phyloP scores from a whole-genome alignment of 306 rosid genomes.

The Corylus americana region DNA sequence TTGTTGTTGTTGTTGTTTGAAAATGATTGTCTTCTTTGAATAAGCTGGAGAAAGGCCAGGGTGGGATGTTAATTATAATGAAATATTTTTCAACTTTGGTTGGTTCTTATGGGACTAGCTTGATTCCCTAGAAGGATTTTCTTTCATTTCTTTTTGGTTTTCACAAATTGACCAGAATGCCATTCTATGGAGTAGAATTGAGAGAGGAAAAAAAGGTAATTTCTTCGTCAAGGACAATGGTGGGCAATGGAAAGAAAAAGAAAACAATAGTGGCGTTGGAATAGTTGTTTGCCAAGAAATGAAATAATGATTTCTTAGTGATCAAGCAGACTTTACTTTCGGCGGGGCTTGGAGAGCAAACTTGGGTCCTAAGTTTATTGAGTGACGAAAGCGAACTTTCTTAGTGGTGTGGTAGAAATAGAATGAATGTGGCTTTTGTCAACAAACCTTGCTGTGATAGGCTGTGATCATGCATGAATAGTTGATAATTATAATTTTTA shows the following conservation, averaged over 20 bases:
- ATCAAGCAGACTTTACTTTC: conserved; percentile 37
- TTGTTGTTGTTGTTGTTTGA: background rate
- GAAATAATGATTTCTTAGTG: conserved; percentile 11
- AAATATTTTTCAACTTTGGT: too few relatives aligned
- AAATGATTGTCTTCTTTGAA: conserved; percentile 19
- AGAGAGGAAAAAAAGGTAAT: background rate
- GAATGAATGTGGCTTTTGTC: background rate
- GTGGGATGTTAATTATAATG: background rate
- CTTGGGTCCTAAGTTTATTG: conserved; percentile 61
- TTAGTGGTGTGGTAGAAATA: conserved; percentile 3
- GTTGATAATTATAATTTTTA: too few relatives aligned
- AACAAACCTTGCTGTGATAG: background rate
- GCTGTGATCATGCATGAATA: too few relatives aligned
- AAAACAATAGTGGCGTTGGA: conserved; percentile 23
- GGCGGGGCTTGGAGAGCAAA: conserved; percentile 41
- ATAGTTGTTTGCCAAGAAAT: conserved; percentile 5
- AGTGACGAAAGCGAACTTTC: conserved; percentile 36
- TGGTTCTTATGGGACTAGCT: conserved; percentile 2
- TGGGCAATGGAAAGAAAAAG: background rate
- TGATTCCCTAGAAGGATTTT: background rate
- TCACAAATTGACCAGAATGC: background rate
- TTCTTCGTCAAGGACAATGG: background rate
- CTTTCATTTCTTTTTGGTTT: background rate
- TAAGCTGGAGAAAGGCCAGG: background rate
- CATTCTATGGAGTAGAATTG: background rate